A percentile compares a stretch with the other conserved stretches of the same genome.
Conservation (phyloP, 1,139 yeast species). For the Yamadazyma songkhlaensis region DNA sequence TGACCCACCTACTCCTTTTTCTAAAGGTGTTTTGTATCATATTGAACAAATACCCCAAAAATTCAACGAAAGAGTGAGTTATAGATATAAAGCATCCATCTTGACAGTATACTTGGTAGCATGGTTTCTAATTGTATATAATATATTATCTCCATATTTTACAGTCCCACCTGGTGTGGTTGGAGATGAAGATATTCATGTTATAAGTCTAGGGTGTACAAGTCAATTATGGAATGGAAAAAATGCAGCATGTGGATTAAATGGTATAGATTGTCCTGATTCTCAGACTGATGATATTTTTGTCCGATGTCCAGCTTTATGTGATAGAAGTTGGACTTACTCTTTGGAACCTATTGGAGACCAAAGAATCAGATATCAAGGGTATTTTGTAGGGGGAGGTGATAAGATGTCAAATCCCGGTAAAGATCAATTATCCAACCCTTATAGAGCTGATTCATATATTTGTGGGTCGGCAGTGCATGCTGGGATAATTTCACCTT, state of each 20-base stretch:
- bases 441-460: conserved; percentile 85
- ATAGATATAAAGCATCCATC: conserved; percentile 22
- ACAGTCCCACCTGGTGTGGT: conserved; percentile 26
- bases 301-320: conserved; percentile 85
- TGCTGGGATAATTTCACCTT: conserved; percentile 72
- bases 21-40: conserved; percentile 6
- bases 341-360: conserved; percentile 77
- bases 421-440: conserved; percentile 37
- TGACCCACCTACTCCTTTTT: conserved; percentile 39
- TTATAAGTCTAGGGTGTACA: conserved; percentile 42
- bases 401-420: conserved; percentile 6
- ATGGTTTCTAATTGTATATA: conserved; percentile 32
- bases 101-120: conserved; percentile 35
- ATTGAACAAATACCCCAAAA: conserved; percentile 45
- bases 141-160: conserved; percentile 37
- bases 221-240: conserved; percentile 66
- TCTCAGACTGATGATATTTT: conserved; percentile 43
- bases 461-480: conserved; percentile 92
- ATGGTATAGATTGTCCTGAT: conserved; percentile 58
- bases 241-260: conserved; percentile 72
- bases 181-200: conserved; percentile 11
- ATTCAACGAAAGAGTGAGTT: conserved; percentile 28
- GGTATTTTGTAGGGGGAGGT: conserved; percentile 79
- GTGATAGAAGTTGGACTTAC: conserved; percentile 77
- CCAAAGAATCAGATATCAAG: conserved; percentile 63